Percentiles rank a stretch among this genome's conserved stretches.
Evolutionary conservation across 345 rosid genomes (phyloP).

Genomic region (Eucalyptus sp.): DNA sequence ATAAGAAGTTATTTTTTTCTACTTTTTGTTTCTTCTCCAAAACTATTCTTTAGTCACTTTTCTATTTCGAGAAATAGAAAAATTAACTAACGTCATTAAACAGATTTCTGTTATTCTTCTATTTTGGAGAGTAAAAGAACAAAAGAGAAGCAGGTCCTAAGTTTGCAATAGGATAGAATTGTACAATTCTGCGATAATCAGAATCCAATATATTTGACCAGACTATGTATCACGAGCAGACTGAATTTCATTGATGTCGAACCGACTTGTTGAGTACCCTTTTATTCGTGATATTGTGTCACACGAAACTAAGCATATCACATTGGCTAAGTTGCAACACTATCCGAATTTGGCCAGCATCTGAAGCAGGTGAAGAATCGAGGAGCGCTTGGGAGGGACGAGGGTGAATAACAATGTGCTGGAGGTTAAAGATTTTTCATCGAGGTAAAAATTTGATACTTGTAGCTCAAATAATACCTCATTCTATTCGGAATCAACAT

Average conservation of each 20-base stretch:
- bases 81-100: no score
- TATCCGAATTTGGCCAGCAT: neutral
- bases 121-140: no score
- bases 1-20: no score
- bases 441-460: neutral
- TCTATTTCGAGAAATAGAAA: no score
- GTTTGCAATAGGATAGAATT: neutral
- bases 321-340: neutral
- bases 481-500: neutral
- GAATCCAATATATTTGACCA: neutral
- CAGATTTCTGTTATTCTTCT: fast-evolving
- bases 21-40: no score
- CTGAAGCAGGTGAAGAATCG: neutral
- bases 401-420: neutral
- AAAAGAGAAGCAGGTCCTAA: neutral
- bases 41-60: no score
- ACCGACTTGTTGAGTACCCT: neutral
- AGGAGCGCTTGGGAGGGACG: neutral
- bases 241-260: neutral
- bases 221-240: neutral
- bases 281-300: neutral
- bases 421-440: no score
- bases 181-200: neutral
- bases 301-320: neutral
- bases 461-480: neutral